Conservation (phyloP, 75 land plant species). For the Cunninghamia lanceolata region DNA sequence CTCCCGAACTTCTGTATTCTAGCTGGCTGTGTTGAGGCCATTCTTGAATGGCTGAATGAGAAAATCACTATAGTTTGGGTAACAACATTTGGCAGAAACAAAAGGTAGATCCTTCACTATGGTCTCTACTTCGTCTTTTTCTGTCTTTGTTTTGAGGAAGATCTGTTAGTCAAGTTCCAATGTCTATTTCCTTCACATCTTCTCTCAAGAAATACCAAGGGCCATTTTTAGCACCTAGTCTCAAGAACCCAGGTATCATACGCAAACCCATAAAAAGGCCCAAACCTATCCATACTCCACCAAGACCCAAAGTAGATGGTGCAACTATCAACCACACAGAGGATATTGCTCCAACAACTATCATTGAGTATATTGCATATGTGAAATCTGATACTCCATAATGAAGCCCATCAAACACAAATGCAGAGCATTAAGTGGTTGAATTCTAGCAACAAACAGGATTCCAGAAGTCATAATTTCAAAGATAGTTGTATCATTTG, state of each 20-base stretch:
- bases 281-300: slow-evolving; percentile 86
- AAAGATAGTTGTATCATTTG: slow-evolving; percentile 63
- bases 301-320: slow-evolving; percentile 60
- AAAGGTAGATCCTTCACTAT: too few species aligned
- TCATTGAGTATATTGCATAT: slow-evolving; percentile 94
- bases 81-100: too few species aligned
- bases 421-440: slow-evolving; percentile 90
- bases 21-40: too few species aligned
- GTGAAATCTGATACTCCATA: slow-evolving; percentile 91
- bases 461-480: slow-evolving; percentile 53
- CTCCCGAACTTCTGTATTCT: too few species aligned
- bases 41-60: too few species aligned
- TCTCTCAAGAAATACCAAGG: slow-evolving; percentile 5
- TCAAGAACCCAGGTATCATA: slow-evolving; percentile 64
- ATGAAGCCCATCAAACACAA: slow-evolving; percentile 93
- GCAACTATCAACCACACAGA: slow-evolving; percentile 52
- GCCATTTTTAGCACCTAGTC: neutral
- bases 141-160: too few species aligned
- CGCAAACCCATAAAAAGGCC: slow-evolving; percentile 84
- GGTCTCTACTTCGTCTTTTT: too few species aligned
- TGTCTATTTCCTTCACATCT: neutral
- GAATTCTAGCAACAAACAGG: slow-evolving; percentile 84
- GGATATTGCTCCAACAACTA: slow-evolving; percentile 54
- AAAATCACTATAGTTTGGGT: too few species aligned
- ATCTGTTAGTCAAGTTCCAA: neutral